Base-by-base conservation (phyloP, 163 green algal species). In the Scenedesmus sp. region DNA sequence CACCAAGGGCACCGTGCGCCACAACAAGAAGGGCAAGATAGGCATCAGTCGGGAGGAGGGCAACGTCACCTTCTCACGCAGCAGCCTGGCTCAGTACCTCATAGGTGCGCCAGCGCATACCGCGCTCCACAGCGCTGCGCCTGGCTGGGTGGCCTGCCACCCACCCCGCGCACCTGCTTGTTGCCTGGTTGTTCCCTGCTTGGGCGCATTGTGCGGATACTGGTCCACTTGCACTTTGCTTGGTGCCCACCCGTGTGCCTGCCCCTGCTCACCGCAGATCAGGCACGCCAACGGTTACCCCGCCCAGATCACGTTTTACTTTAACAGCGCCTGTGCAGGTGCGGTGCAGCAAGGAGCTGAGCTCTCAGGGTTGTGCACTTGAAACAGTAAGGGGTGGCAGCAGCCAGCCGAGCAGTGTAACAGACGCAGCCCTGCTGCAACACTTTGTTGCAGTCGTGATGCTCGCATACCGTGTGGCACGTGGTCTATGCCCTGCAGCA, bases 31-130 rank as follows among this genome's bases (percentile, higher is more conserved):
- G 59, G 93, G 93, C 88, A 92, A 94, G 88, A 90, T 93, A 53
- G 56, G 86, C 44, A 78, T 94, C 40, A 93, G 81, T 81, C 89
- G 93, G 33, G 93, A 95, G 88, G 88, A 92, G 73, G 92, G 92
- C 87, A 95, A 95, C 83, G 88, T 94, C 16, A 94, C 92, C 1
- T 94, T 94, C 81, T 90, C 65, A 80, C 92, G 93, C 88, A 92
- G 76, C 73, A 81, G 86, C 83, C 73, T 95, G 37, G 92, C 93
- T 6, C 91, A 93, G 87, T 94, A 92, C 79, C 89, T 95, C 42
- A 94, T 95, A 49, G 65, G 65, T 76, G 65, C 65, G 65, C 65
- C 65, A 22, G 30, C 83, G 93, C 87, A 87, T 30, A 12, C 37
- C 68, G 3, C 16, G 70, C 16, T 12, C 1, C 51, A 40, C 30